These are phyloP conservation scores for Otatea glauca DNA, from an alignment of 176 grass and related monocot species.

Conservation along the genomic window DNA sequence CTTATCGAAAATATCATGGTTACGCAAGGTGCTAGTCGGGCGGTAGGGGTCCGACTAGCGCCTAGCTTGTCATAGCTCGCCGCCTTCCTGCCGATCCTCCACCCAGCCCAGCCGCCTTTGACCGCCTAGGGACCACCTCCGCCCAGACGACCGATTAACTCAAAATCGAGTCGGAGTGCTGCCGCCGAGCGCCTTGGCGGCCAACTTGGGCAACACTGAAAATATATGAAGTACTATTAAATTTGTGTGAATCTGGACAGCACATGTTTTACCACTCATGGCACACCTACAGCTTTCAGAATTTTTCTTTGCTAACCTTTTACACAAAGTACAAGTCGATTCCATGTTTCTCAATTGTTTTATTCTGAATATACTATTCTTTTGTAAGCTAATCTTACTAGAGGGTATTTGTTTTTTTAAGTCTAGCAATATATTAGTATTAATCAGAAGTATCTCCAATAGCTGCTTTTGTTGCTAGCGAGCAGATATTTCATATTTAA, in stretches of 20 bases:
- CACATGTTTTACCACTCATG: background rate
- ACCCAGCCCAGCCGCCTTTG: too few relatives aligned
- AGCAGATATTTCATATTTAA: background rate
- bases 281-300: background rate
- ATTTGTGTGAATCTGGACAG: background rate
- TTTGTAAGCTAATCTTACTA: background rate
- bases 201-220: too few relatives aligned
- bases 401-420: background rate
- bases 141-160: too few relatives aligned
- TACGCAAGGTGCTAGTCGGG: too few relatives aligned
- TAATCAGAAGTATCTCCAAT: background rate
- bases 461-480: constrained; percentile 22
- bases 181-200: too few relatives aligned
- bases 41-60: too few relatives aligned
- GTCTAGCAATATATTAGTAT: background rate
- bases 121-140: too few relatives aligned
- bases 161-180: too few relatives aligned
- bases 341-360: background rate
- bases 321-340: background rate
- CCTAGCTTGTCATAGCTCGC: too few relatives aligned
- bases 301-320: constrained; percentile 3
- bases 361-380: background rate
- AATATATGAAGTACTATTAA: background rate
- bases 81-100: too few relatives aligned
- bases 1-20: too few relatives aligned